These are phyloP conservation scores for Globisporangium recalcitrans DNA, from an alignment of 352 stramenopile species.

Conservation along the genomic window DNA sequence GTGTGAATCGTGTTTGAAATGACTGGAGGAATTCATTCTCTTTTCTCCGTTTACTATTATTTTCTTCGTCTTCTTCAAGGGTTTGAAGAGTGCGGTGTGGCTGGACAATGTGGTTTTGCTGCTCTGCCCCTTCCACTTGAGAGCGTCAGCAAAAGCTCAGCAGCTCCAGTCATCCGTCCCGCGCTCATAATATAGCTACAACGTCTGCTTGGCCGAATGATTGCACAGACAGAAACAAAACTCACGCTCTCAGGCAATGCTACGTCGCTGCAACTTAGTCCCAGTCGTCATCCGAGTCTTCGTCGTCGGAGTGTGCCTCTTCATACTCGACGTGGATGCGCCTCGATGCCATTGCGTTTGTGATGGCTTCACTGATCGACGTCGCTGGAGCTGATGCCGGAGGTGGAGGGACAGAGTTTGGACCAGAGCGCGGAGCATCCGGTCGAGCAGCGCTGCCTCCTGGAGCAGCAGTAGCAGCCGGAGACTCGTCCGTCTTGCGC, in stretches of 20 bases:
- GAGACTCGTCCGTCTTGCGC: slow-evolving; percentile 28
- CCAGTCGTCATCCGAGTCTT: slow-evolving; percentile 80
- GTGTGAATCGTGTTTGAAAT: no score
- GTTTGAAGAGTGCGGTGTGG: not conserved
- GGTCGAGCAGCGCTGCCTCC: not conserved
- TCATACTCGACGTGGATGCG: slow-evolving; percentile 83
- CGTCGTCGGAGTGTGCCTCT: slow-evolving; percentile 46
- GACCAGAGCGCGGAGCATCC: slow-evolving; percentile 15
- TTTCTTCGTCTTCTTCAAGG: slow-evolving; percentile 2
- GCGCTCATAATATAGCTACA: slow-evolving; percentile 8
- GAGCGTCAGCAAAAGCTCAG: slow-evolving; percentile 3
- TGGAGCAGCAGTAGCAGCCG: not conserved
- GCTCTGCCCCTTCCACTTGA: slow-evolving; percentile 15
- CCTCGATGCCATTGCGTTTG: slow-evolving; percentile 71
- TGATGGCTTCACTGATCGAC: slow-evolving; percentile 77
- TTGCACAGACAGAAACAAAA: slow-evolving; percentile 6
- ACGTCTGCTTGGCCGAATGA: not conserved
- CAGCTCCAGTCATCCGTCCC: not conserved
- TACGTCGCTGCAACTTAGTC: slow-evolving; percentile 26
- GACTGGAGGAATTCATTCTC: not conserved
- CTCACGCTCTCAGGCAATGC: not conserved
- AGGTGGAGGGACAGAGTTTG: slow-evolving; percentile 17
- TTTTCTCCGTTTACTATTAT: not conserved
- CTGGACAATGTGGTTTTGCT: not conserved
- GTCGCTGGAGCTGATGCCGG: slow-evolving; percentile 33